phyloP scores from a whole-genome alignment of 2,329 filamentous ascomycete genomes.

The Polychaeton citri region DNA sequence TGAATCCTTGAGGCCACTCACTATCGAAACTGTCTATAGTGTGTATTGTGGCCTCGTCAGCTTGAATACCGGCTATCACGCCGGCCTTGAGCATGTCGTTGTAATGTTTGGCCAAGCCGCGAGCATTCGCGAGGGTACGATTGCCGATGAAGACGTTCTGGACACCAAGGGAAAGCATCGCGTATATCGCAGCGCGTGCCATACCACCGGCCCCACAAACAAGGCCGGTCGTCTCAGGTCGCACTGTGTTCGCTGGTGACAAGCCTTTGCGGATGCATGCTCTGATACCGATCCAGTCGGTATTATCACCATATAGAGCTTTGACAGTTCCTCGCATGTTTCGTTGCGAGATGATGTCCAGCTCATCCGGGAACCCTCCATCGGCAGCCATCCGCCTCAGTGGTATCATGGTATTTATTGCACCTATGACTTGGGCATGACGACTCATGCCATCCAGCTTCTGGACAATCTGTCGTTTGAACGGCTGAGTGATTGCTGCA shows the following conservation, averaged over 20 bases:
- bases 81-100: conserved; percentile 34
- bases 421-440: conserved; percentile 61
- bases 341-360: conserved; percentile 41
- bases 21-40: conserved; percentile 47
- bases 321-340: conserved; percentile 53
- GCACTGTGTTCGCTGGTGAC: conserved; percentile 53
- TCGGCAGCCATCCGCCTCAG: conserved; percentile 47
- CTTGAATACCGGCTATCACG: conserved; percentile 10
- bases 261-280: conserved; percentile 59
- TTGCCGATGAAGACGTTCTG: conserved; percentile 65
- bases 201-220: conserved; percentile 55
- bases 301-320: conserved; percentile 65
- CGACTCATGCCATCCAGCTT: conserved; percentile 53
- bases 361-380: conserved; percentile 42
- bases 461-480: conserved; percentile 58
- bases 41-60: conserved; percentile 28
- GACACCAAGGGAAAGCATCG: conserved; percentile 64
- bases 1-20: conserved; percentile 50
- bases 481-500: conserved; percentile 57
- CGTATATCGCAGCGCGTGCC: conserved; percentile 65
- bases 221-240: conserved; percentile 37
- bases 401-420: conserved; percentile 63
- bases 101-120: conserved; percentile 57
- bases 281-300: conserved; percentile 68
- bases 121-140: conserved; percentile 52